These are phyloP conservation scores for Fusarium buharicum DNA, from an alignment of 2,329 filamentous ascomycete genomes.

Conservation along the genomic window DNA sequence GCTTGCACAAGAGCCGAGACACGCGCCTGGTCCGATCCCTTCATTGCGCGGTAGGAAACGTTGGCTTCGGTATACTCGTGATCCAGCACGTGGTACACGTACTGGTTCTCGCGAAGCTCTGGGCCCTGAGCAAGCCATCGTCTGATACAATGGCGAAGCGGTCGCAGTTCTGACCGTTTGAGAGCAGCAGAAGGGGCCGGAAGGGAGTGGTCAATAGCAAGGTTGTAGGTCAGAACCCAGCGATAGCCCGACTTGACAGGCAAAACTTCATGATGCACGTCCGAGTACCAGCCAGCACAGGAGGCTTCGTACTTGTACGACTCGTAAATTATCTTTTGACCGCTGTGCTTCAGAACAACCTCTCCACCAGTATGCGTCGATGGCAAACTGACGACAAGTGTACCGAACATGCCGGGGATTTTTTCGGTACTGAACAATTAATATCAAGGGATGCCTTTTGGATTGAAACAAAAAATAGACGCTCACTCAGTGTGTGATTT, in stretches of 20 bases:
- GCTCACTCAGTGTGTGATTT: conserved; percentile 57
- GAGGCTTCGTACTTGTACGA: conserved; percentile 44
- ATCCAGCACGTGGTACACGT: conserved; percentile 48
- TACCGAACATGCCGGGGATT: conserved; percentile 60
- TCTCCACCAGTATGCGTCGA: conserved; percentile 60
- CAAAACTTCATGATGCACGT: conserved; percentile 63
- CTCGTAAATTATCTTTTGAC: conserved; percentile 47
- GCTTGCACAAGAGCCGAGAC: conserved; percentile 43
- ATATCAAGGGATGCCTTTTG: neutral
- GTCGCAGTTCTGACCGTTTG: neutral
- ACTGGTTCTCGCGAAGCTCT: conserved; percentile 3
- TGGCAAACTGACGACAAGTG: conserved; percentile 60
- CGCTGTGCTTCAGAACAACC: conserved; percentile 54
- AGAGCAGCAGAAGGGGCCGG: conserved; percentile 38
- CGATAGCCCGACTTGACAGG: conserved; percentile 60
- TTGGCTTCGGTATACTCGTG: conserved; percentile 50
- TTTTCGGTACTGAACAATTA: conserved; percentile 54
- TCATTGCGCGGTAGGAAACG: conserved; percentile 45
- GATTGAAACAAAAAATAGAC: neutral
- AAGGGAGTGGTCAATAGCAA: conserved; percentile 45
- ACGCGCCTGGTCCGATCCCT: conserved; percentile 43
- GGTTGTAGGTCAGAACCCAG: conserved; percentile 64
- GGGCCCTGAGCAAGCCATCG: conserved; percentile 42
- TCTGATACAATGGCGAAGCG: conserved; percentile 38
- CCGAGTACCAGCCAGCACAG: conserved; percentile 58